These are phyloP conservation scores for Yarrowia bubula DNA, from an alignment of 805 yeast species.

Conservation along the genomic window DNA sequence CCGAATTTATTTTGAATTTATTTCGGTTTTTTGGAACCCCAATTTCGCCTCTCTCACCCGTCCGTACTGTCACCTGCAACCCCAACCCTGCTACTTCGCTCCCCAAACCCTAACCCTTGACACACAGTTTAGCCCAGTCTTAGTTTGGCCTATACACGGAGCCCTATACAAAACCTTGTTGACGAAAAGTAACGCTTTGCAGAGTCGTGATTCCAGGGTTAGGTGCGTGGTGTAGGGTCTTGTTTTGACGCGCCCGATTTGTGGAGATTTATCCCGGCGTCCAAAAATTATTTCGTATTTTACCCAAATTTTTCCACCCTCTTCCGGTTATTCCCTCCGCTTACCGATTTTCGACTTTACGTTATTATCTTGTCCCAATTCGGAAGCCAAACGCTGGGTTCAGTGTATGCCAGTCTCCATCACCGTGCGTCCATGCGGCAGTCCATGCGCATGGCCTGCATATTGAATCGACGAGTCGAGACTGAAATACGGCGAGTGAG, in stretches of 20 bases:
- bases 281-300: not conserved
- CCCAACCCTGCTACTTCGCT: too few relatives aligned
- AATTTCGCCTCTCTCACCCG: too few relatives aligned
- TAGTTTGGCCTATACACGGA: conserved; percentile 11
- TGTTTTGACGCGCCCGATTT: not conserved
- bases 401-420: conserved; percentile 6
- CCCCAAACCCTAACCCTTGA: conserved; percentile 1
- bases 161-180: not conserved
- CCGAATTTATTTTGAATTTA: too few relatives aligned
- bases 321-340: not conserved
- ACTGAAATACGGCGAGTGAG: not conserved
- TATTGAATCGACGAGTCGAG: not conserved
- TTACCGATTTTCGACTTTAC: not conserved
- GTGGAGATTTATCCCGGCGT: not conserved
- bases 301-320: not conserved
- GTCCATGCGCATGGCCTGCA: not conserved
- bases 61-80: too few relatives aligned
- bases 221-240: not conserved
- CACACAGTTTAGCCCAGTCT: conserved; percentile 13
- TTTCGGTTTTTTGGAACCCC: too few relatives aligned
- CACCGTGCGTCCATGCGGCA: not conserved
- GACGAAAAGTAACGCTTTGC: not conserved
- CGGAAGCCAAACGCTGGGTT: conserved; percentile 18
- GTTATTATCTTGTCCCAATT: conserved; percentile 13
- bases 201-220: not conserved